Conservation (phyloP, 78 protist species). For the Corallochytrium limacisporum region DNA sequence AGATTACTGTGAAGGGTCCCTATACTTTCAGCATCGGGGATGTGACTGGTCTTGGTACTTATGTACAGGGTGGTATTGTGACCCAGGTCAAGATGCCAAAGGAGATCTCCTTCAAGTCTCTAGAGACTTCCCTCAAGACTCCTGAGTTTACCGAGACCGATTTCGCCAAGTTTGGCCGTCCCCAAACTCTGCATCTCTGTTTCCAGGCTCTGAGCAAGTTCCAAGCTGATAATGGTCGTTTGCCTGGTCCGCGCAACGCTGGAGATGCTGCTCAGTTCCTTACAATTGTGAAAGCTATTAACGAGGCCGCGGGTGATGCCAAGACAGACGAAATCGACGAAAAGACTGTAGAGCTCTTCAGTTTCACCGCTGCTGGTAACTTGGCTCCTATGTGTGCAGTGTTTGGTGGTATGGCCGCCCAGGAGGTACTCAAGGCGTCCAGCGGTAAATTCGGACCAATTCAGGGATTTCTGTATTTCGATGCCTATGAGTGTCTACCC, state of each 20-base stretch:
- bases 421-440: conserved; percentile 90
- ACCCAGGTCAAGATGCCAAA: conserved; percentile 74
- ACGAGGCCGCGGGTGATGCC: neutral
- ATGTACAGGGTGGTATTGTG: conserved; percentile 67
- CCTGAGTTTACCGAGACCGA: conserved; percentile 57
- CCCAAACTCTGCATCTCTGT: conserved; percentile 40
- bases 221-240: conserved; percentile 1
- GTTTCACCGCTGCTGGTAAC: conserved; percentile 43
- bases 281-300: neutral
- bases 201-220: conserved; percentile 39
- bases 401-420: conserved; percentile 76
- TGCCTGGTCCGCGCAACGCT: conserved; percentile 40
- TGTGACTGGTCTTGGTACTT: conserved; percentile 25
- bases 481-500: conserved; percentile 66
- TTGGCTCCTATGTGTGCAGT: conserved; percentile 56
- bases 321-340: conserved; percentile 29
- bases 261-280: conserved; percentile 24
- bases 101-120: conserved; percentile 37
- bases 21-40: conserved; percentile 61
- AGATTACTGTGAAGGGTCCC: conserved; percentile 23
- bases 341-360: conserved; percentile 24
- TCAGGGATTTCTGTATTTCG: conserved; percentile 68
- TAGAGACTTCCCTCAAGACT: conserved; percentile 14
- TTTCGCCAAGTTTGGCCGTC: conserved; percentile 59
- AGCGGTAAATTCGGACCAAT: conserved; percentile 88